These are phyloP conservation scores for Veloporphyrellus conicus DNA, from an alignment of 1,284 basidiomycete species.

Conservation along the genomic window DNA sequence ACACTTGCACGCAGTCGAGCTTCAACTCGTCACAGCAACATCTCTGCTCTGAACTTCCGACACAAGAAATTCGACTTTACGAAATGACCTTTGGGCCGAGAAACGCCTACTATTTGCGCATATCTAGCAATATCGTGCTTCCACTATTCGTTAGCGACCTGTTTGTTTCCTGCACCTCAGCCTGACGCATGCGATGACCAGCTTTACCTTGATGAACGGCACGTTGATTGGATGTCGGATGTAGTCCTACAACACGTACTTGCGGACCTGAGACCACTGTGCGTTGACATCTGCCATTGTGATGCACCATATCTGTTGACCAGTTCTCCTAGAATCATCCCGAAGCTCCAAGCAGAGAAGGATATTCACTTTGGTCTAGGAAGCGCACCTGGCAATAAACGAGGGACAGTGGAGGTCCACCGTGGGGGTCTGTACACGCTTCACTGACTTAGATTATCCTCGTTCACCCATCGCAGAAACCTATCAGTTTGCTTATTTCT, in stretches of 20 bases:
- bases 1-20: too few relatives aligned
- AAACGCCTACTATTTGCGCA: constrained; percentile 67
- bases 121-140: constrained; percentile 58
- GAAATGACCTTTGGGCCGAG: constrained; percentile 51
- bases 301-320: constrained; percentile 1
- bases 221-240: constrained; percentile 78
- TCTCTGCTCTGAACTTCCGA: constrained; percentile 11
- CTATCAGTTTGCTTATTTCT: constrained; percentile 79
- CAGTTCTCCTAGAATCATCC: constrained; percentile 48
- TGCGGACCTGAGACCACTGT: constrained; percentile 67
- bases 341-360: constrained; percentile 61
- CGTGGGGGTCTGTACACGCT: constrained; percentile 54
- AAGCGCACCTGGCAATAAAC: constrained; percentile 47
- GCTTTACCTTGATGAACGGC: constrained; percentile 76
- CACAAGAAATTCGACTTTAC: too few relatives aligned
- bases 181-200: constrained; percentile 26
- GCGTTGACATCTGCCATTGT: constrained; percentile 18
- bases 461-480: constrained; percentile 43
- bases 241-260: constrained; percentile 64
- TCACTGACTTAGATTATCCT: neutral
- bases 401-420: constrained; percentile 64
- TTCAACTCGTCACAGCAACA: too few relatives aligned
- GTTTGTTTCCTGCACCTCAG: neutral
- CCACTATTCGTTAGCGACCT: constrained; percentile 57
- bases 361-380: constrained; percentile 41